Evolutionary conservation across 2,329 filamentous ascomycete species (phyloP).

Genomic region (Nannizziopsis arthrosporioides): DNA sequence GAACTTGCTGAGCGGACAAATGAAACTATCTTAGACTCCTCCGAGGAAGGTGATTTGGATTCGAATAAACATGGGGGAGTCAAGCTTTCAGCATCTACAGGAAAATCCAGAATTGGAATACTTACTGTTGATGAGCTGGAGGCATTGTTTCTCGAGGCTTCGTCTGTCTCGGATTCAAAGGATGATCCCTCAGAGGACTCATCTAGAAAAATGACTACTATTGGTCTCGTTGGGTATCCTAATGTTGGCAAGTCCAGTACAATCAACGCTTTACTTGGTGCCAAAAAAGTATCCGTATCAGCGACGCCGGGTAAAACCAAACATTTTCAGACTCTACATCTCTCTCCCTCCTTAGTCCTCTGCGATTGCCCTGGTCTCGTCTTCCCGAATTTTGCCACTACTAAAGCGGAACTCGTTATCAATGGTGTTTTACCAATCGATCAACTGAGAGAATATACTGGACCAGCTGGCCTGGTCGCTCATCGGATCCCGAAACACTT

Average conservation of each 20-base stretch:
- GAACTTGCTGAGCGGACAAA: slow-evolving; percentile 6
- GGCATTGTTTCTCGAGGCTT: slow-evolving; percentile 69
- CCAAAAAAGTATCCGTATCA: slow-evolving; percentile 97
- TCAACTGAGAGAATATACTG: slow-evolving; percentile 84
- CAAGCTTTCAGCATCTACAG: slow-evolving; percentile 19
- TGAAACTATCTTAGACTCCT: neutral
- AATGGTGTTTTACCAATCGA: slow-evolving; percentile 94
- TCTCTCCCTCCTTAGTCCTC: slow-evolving; percentile 77
- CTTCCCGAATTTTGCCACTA: slow-evolving; percentile 40
- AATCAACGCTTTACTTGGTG: slow-evolving; percentile 95
- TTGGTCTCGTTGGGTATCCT: slow-evolving; percentile 92
- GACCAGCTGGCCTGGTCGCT: slow-evolving; percentile 71
- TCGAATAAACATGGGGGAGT: slow-evolving; percentile 20
- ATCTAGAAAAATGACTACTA: slow-evolving; percentile 49
- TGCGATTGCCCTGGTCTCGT: slow-evolving; percentile 98
- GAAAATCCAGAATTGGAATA: slow-evolving; percentile 52
- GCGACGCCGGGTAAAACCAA: slow-evolving; percentile 97
- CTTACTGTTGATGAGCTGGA: slow-evolving; percentile 89
- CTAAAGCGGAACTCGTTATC: slow-evolving; percentile 59
- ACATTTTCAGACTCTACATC: slow-evolving; percentile 96
- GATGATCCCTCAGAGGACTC: slow-evolving; percentile 36
- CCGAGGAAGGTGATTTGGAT: slow-evolving; percentile 18
- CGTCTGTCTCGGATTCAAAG: slow-evolving; percentile 41
- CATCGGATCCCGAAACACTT: slow-evolving; percentile 77
- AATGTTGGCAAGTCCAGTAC: slow-evolving; percentile 99